Base-by-base conservation (phyloP, 805 yeast species). In the Wickerhamiella azyma region DNA sequence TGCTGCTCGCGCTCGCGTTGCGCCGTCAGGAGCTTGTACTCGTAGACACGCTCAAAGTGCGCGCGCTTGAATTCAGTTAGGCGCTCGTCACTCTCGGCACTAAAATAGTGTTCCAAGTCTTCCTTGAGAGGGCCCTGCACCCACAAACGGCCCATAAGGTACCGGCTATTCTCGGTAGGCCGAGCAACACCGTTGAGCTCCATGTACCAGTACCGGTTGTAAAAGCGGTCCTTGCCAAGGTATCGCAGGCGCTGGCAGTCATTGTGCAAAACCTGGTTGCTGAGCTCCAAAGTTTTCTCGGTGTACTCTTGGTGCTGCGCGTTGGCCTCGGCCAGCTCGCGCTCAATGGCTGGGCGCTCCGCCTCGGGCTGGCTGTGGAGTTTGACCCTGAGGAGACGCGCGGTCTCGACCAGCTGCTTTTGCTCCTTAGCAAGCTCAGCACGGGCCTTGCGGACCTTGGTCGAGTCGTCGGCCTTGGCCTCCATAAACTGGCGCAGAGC, bases 151-250 rank as follows among this genome's bases (percentile, higher is more conserved):
- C 96, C 95, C 80, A 83, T 81, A 24, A 81, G 8, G 21, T 26
- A 29, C 39, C 6, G 24, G 7, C 24, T 21, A 21, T 21, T 7
- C 24, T 21, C 7, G 26, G 16, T 18, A 11, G 29, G 35, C 30
- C 39, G 36, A 28, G 18, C 43, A 41, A 85, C 67, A 0, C 97
- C 98, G 57, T 81, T 81, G 51, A 71, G 70, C 57, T 89, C 97
- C 58, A 86, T 77, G 95, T 95, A 92, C 94, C 94, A 92, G 60
- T 89, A 92, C 52, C 88, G 69, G 65, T 92, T 92, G 60, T 69
- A 86, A 48, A 75, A 74, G 43, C 94, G 67, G 61, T 92, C 98
- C 48, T 77, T 72, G 2, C 98, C 98, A 24, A 92, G 65, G 26
- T 76, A 69, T 46, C 74, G 74, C 41, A 86, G 70, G 48, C 97